Base-by-base conservation (phyloP, 805 yeast genomes). In the Zygosaccharomyces rouxii region DNA sequence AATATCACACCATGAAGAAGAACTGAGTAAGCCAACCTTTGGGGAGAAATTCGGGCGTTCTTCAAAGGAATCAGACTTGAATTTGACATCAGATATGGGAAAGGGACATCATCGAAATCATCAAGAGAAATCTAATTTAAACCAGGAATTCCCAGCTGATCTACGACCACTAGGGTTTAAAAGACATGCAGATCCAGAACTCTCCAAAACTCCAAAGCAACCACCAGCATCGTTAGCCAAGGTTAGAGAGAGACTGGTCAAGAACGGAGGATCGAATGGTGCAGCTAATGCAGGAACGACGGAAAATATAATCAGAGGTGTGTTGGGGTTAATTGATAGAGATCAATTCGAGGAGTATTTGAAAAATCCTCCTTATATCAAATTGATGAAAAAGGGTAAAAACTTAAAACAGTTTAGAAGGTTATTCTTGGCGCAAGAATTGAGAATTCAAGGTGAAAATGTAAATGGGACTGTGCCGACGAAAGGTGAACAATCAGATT, bases 341-440 rank as follows among this genome's bases (percentile, higher is more conserved):
- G 71, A 69, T 3, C 74, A 72, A 47, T 63, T 70, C 50, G 63
- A 69, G 14, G 63, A 73, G 47, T 71, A 77, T 28, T 62, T 80
- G 23, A 65, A 69, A 28, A 68, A 76, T 30, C 85, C 88, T n/a
- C 77, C 74, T 48, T 78, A 82, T 61, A 70, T 81, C 38, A 78
- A 75, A 56, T 67, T 75, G 7, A 71, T 71, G 53, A 74, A 74
- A 49, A 75, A 71, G 50, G 72, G 77, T 44, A 73, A 71, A 46
- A 68, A 70, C 30, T 66, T 80, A 22, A 77, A 69, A 35, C 70
- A 74, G 5, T 70, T 79, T 48, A 71, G 75, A 48, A 72, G 81
- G 53, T 60, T 83, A 48, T 82, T 84, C 47, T 61, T 84, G 35
- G 86, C 88, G 0, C 92, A 84, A 59, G 89, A 84, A 59, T 63